Conservation (phyloP, 257 asterid species). For the Haberlea rhodopensis region DNA sequence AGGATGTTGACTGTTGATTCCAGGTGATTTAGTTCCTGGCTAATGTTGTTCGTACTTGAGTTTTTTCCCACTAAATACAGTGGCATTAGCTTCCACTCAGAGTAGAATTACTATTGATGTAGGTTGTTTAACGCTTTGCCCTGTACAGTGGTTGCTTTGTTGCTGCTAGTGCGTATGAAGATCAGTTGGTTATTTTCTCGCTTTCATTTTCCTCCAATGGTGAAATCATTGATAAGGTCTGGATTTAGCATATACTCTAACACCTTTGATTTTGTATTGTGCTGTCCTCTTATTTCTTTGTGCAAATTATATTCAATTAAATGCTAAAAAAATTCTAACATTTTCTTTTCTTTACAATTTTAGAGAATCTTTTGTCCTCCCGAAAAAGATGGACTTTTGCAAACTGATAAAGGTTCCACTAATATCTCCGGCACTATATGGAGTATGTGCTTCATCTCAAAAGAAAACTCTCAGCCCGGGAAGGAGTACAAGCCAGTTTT, state of each 20-base stretch:
- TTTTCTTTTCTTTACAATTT: slow-evolving; percentile 23
- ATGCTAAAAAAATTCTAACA: slow-evolving; percentile 24
- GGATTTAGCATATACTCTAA: slow-evolving; percentile 18
- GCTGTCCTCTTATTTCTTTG: slow-evolving; percentile 14
- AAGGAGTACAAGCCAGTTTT: slow-evolving; percentile 61
- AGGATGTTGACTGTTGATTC: slow-evolving; percentile 91
- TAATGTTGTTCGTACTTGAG: slow-evolving; percentile 16
- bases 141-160: slow-evolving; percentile 84
- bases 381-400: slow-evolving; percentile 58
- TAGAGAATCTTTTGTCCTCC: slow-evolving; percentile 72
- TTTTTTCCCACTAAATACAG: slow-evolving; percentile 22
- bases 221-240: slow-evolving; percentile 78
- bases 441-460: slow-evolving; percentile 99
- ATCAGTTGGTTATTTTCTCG: slow-evolving; percentile 74
- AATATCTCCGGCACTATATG: slow-evolving; percentile 88
- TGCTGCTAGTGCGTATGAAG: slow-evolving; percentile 93
- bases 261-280: slow-evolving; percentile 12
- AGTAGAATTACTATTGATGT: slow-evolving; percentile 42
- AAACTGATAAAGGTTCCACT: slow-evolving; percentile 47
- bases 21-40: slow-evolving; percentile 48
- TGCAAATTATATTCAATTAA: slow-evolving; percentile 21
- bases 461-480: slow-evolving; percentile 45
- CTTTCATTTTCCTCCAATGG: slow-evolving; percentile 57
- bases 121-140: slow-evolving; percentile 42
- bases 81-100: slow-evolving; percentile 36